Percentiles rank a stretch among this genome's conserved stretches.
These are phyloP conservation scores for Chlamydomonas eustigma DNA, from an alignment of 139 green algal species.

Conservation along the genomic window DNA sequence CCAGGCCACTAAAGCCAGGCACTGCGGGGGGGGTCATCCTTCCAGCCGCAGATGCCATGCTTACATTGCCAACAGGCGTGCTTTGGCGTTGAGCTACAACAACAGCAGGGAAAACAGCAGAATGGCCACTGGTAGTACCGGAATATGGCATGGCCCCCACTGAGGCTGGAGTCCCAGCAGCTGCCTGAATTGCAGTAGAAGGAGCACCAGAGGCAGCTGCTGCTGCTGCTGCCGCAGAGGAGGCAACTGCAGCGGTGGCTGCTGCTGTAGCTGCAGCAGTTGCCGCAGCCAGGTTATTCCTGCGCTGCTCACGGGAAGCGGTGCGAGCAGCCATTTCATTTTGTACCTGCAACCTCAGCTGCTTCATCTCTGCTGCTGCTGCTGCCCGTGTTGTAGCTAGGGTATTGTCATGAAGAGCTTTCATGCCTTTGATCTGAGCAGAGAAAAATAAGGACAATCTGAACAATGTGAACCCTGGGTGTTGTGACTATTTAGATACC, in stretches of 20 bases:
- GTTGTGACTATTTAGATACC: too few species aligned
- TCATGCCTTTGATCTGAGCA: conserved; percentile 11
- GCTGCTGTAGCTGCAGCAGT: conserved; percentile 4
- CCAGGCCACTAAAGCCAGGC: too few species aligned
- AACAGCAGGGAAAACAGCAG: background rate
- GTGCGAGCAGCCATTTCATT: background rate
- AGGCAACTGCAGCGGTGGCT: background rate
- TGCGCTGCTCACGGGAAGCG: background rate
- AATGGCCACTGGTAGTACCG: too few species aligned
- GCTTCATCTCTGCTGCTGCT: conserved; percentile 27
- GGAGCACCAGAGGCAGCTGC: background rate
- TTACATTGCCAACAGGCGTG: too few species aligned
- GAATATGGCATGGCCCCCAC: background rate
- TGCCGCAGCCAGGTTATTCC: background rate
- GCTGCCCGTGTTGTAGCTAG: conserved; percentile 16
- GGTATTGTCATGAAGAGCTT: background rate
- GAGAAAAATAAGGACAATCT: too few species aligned
- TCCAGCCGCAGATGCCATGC: background rate
- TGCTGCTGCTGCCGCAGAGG: background rate
- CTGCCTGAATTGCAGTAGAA: background rate
- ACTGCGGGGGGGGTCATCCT: background rate
- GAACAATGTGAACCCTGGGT: too few species aligned
- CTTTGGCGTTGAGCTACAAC: background rate
- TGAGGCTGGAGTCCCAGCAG: too few species aligned
- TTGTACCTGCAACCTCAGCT: conserved; percentile 9